Evolutionary conservation across 768 basidiomycete species (phyloP), one percentile per base, ranked within the genome.

Genomic region (Paxillus rubicundulus): DNA sequence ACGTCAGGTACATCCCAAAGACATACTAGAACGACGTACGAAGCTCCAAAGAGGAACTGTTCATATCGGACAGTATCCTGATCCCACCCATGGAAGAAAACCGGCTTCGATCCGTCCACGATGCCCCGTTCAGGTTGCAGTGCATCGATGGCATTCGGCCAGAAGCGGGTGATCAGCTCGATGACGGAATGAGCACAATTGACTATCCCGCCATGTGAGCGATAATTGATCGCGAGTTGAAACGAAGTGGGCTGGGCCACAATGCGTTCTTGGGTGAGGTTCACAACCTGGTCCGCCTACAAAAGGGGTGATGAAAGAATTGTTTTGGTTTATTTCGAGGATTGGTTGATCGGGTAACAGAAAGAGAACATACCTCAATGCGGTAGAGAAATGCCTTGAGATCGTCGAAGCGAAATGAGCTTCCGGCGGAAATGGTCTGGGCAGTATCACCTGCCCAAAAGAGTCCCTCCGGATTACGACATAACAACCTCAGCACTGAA

Each of bases 361-460:
- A 5, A 18, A 36, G 2, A 5, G 0, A 16, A 20, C 67, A 39
- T 49, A 85, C 87, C 70, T 89, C 86, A 1, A 82, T 63, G 39
- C 83, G 75, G 51, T 77, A 81, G 28, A 87, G 56, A 55, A 86
- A 87, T 0, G 87, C 79, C 61, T 83, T 88, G 44, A 90, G 61
- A 40, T 88, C 85, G 48, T 85, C 72, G 61, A 90, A 90, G 7
- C 82, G 71, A 58, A 90, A 90, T 0, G 85, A 77, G 54, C 84
- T 86, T 4, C 87, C 88, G 0, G 80, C 77, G 0, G 85, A 82
- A 34, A 90, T 89, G 0, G 87, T 86, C 56, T 90, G 88, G 0
- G 88, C 86, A 0, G 88, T 89, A 61, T 90, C 88, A 0, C 89
- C 88, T 1, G 86, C 87, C 85, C 86, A 89, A 55, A 89, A 85